Base-by-base conservation (phyloP, 805 yeast species). In the Cyberlindnera xishuangbannaensis region DNA sequence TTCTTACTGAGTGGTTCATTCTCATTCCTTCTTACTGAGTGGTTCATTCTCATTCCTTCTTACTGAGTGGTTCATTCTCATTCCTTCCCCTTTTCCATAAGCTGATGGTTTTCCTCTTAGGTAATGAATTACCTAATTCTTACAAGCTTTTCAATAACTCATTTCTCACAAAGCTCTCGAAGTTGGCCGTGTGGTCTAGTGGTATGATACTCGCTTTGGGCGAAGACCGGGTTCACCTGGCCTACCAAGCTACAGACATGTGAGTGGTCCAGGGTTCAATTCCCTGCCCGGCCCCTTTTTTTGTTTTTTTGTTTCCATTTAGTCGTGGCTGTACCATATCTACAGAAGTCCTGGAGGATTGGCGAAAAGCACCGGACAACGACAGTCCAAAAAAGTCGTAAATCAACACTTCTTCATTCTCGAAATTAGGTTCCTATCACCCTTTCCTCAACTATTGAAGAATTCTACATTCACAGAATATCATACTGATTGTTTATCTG, bases 201-300 rank as follows among this genome's bases (percentile, higher is more conserved):
- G 49, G 53, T 47, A 49, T 49, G 53, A 49, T 49, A 42, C 53
- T 49, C 53, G 53, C 53, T 49, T 49, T 49, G 53, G 53, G 53
- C 48, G 50, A 47, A 45, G 44, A 35, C 28, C 31, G 34, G 35
- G 39, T 19, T 18, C 16, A 36, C 34, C 25, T 29, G 32, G 24
- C 31, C 28, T 36, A 36, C n/a, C 23, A 27, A 26, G 33, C 38
- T 25, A 30, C 38, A 34, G 38, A 34, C 31, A 31, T 48, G 53
- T 47, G 53, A 48, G 53, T 43, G 50, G 52, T 37, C 51, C 53
- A 43, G 53, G 53, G 53, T 48, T 48, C 53, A 46, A 48, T 48
- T 48, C 52, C 52, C 52, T 41, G 52, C 43, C 39, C 48, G 49
- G 50, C 52, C 51, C 50, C 20, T 33, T 36, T 30, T 40, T 40